Evolutionary conservation across 75 land plant genomes (phyloP).

Genomic region (Chamaecyparis obtusa): DNA sequence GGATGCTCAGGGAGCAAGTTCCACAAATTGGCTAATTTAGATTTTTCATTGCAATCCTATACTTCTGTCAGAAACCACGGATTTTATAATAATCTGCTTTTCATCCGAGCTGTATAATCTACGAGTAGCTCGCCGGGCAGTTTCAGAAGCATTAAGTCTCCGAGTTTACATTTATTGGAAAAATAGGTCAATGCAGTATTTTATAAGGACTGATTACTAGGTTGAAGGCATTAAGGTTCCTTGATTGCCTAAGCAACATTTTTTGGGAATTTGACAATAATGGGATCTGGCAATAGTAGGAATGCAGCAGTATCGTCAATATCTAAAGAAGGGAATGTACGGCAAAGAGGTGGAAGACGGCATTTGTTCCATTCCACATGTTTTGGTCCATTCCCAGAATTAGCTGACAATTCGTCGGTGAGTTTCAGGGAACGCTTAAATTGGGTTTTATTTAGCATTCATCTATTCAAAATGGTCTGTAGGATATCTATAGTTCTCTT

Average conservation of each 20-base stretch:
- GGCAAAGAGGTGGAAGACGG: background rate
- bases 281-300: slow-evolving; percentile 9
- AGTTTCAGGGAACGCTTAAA: background rate
- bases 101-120: background rate
- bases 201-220: too few relatives aligned
- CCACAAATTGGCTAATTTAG: background rate
- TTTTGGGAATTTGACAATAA: background rate
- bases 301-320: background rate
- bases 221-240: background rate
- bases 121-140: background rate
- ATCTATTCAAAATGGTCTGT: background rate
- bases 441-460: background rate
- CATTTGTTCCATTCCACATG: slow-evolving; percentile 6
- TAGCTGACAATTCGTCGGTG: slow-evolving; percentile 5
- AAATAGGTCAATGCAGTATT: too few relatives aligned
- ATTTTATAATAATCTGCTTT: background rate
- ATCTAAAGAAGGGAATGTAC: background rate
- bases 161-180: too few relatives aligned
- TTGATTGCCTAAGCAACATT: background rate
- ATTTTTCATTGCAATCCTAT: background rate
- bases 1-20: background rate
- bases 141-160: too few relatives aligned
- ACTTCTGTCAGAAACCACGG: background rate
- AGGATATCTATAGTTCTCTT: background rate
- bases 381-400: slow-evolving; percentile 1